Conservation (phyloP, 2,329 filamentous ascomycete genomes). For the Colletotrichum agaves region DNA sequence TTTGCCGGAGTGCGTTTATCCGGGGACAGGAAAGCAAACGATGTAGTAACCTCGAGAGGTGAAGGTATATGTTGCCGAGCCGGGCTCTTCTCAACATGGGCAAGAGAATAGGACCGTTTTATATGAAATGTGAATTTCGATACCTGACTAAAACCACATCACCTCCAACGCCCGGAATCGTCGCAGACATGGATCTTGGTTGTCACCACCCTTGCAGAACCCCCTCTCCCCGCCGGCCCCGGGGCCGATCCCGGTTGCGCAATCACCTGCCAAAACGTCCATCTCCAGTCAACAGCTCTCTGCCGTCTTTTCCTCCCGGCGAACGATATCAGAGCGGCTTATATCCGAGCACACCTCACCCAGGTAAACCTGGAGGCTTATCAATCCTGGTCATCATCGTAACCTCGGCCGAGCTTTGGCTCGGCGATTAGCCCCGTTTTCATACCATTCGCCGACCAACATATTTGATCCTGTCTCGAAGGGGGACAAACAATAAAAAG, state of each 20-base stretch:
- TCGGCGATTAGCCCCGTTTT: slow-evolving; percentile 7
- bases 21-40: background rate
- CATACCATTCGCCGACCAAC: too few relatives aligned
- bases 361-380: background rate
- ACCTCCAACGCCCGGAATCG: background rate
- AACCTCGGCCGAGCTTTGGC: slow-evolving; percentile 1
- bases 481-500: too few relatives aligned
- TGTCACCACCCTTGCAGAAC: background rate
- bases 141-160: slow-evolving; percentile 10
- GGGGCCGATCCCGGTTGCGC: background rate
- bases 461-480: too few relatives aligned
- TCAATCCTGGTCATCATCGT: background rate
- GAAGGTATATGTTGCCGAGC: background rate
- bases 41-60: background rate
- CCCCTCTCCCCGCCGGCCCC: background rate
- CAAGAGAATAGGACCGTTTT: background rate
- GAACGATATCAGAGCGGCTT: too few relatives aligned
- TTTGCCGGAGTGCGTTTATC: background rate
- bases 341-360: background rate
- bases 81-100: background rate
- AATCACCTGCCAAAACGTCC: slow-evolving; percentile 1
- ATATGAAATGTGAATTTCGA: background rate
- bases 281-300: background rate
- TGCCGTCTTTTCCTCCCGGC: background rate
- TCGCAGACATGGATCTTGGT: background rate